These are phyloP conservation scores for Talaromyces albobiverticillius DNA, from an alignment of 2,329 filamentous ascomycete species.

Conservation along the genomic window DNA sequence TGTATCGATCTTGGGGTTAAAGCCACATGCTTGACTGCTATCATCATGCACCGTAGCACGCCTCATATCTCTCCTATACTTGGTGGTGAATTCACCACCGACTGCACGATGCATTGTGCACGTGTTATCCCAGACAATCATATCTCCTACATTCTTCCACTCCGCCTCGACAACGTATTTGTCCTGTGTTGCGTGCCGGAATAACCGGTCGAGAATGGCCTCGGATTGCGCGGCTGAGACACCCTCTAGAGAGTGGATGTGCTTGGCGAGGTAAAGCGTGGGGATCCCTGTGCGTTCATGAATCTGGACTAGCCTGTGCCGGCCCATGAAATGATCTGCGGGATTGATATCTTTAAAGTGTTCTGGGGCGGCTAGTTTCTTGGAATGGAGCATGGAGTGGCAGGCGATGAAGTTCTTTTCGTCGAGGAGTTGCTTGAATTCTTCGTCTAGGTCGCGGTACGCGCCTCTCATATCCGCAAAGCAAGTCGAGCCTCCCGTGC, in stretches of 20 bases:
- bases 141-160: conserved; percentile 51
- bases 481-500: conserved; percentile 47
- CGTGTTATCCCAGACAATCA: conserved; percentile 61
- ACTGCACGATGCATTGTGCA: conserved; percentile 55
- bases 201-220: conserved; percentile 32
- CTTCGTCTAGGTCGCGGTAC: conserved; percentile 44
- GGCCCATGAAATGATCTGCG: conserved; percentile 31
- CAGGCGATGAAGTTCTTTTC: conserved; percentile 45
- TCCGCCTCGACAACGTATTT: conserved; percentile 47
- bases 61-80: conserved; percentile 53
- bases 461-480: conserved; percentile 55
- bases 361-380: conserved; percentile 50
- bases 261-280: conserved; percentile 54
- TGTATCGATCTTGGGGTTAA: too few species aligned
- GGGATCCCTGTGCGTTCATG: conserved; percentile 52
- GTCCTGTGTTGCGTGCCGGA: conserved; percentile 47
- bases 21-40: conserved; percentile 41
- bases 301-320: conserved; percentile 50
- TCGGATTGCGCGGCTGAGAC: conserved; percentile 30
- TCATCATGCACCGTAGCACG: conserved; percentile 56
- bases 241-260: conserved; percentile 53
- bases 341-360: conserved; percentile 49
- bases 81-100: conserved; percentile 48
- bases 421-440: conserved; percentile 33
- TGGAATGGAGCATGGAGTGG: conserved; percentile 52